Base-by-base conservation (phyloP, 2,329 filamentous ascomycete genomes). In the Nothophoma quercina region DNA sequence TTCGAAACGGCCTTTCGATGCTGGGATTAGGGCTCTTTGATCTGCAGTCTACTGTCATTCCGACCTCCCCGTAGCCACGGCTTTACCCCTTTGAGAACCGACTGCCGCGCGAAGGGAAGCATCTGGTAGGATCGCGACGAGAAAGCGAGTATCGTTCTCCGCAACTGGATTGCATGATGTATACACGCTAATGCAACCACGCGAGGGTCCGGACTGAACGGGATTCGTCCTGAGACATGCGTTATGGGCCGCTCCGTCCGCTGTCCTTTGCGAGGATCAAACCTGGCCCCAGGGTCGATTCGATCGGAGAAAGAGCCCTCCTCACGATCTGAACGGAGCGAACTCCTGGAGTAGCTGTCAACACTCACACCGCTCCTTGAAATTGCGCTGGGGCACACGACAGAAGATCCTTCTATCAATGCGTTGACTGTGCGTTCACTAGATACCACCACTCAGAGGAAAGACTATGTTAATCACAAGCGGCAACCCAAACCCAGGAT, bases 111-210 rank as follows among this genome's bases (percentile, higher is more conserved):
- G 13, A 40, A 21, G 23, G 19, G 28, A 26, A 21, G 36, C n/a
- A 48, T 30, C 22, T 26, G 29, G n/a, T 32, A 22, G 39, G 38
- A 48, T 48, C 33, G 50, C 50, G 50, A 44, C 39, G 38, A 48
- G 36, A 53, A 53, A 43, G 44, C 43, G 34, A 43, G 48, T 22
- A 48, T 22, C 15, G 38, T 39, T 47, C 43, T 47, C 33, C 42
- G 30, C 44, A 43, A 26, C 44, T 32, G 25, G 51, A 45, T 54
- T 21, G 44, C 22, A 45, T 26, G 13, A 7, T 36, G 45, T 55
- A 55, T 55, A 55, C 51, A 55, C 45, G 51, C 51, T 55, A 55
- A 45, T 45, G 39, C 45, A 36, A 15, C 29, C 22, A 2, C 7
- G 33, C n/a, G 25, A 46, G 29, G 34, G 43, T 10, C 33, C 8